These are phyloP conservation scores for Dioszegia aurantiaca DNA, from an alignment of 768 basidiomycete species.

Conservation along the genomic window DNA sequence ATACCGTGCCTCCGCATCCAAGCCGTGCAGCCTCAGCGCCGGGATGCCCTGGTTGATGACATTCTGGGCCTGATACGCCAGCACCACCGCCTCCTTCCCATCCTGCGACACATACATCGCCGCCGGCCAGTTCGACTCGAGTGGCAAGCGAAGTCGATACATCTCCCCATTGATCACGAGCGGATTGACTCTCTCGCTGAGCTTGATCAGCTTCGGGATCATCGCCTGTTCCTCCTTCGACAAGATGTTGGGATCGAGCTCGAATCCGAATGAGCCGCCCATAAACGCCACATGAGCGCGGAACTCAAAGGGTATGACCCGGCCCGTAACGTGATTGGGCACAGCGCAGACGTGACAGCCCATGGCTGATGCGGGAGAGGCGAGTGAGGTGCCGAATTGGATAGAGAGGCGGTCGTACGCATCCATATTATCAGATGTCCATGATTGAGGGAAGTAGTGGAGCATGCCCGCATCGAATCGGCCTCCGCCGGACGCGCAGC, in stretches of 20 bases:
- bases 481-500: slow-evolving; percentile 38
- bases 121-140: slow-evolving; percentile 28
- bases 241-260: slow-evolving; percentile 29
- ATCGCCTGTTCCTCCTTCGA: slow-evolving; percentile 20
- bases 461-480: slow-evolving; percentile 36
- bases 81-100: slow-evolving; percentile 20
- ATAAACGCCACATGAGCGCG: slow-evolving; percentile 42
- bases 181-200: slow-evolving; percentile 27
- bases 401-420: slow-evolving; percentile 27
- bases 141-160: slow-evolving; percentile 23
- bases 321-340: slow-evolving; percentile 31
- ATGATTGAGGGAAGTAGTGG: slow-evolving; percentile 32
- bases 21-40: slow-evolving; percentile 24
- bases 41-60: slow-evolving; percentile 8
- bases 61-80: slow-evolving; percentile 23
- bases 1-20: slow-evolving; percentile 11
- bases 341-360: slow-evolving; percentile 35
- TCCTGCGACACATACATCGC: slow-evolving; percentile 25
- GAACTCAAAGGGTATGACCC: slow-evolving; percentile 31
- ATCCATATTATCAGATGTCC: slow-evolving; percentile 41
- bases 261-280: slow-evolving; percentile 42
- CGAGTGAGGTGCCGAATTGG: slow-evolving; percentile 34
- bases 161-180: slow-evolving; percentile 33
- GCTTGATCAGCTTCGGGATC: slow-evolving; percentile 22
- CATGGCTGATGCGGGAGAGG: slow-evolving; percentile 32